phyloP scores from a whole-genome alignment of 177 flowering plant species.

The Vitis hybrid region DNA sequence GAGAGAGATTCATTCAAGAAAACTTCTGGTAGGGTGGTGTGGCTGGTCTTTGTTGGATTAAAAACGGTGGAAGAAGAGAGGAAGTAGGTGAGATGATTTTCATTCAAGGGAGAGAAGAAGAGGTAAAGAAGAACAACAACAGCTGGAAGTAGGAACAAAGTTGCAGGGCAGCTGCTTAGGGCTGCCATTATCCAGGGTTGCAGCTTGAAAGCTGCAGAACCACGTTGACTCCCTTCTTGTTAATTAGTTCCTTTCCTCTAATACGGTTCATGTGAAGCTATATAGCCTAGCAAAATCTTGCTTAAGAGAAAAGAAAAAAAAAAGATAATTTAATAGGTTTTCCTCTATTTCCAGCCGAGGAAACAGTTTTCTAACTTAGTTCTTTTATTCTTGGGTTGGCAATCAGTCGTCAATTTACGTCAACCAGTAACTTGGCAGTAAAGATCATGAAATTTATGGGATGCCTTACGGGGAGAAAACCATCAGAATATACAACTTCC shows the following conservation, averaged over 20 bases:
- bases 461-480: too few relatives aligned
- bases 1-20: background rate
- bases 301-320: too few relatives aligned
- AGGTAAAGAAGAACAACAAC: constrained; percentile 16
- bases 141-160: constrained; percentile 10
- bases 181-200: constrained; percentile 8
- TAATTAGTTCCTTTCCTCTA: background rate
- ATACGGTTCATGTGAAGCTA: too few relatives aligned
- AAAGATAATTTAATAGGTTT: too few relatives aligned
- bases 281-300: too few relatives aligned
- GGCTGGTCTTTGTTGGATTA: background rate
- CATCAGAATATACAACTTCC: too few relatives aligned
- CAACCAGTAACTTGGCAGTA: too few relatives aligned
- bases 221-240: background rate
- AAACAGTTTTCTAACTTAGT: too few relatives aligned
- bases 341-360: too few relatives aligned
- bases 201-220: background rate
- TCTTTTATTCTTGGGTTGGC: too few relatives aligned
- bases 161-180: constrained; percentile 4
- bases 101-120: constrained; percentile 8
- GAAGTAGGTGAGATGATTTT: background rate
- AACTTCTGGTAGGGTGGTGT: constrained; percentile 3
- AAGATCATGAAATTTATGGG: too few relatives aligned
- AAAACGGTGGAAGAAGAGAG: background rate
- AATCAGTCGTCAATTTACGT: too few relatives aligned